These are phyloP conservation scores for Bonia amplexicaulis DNA, from an alignment of 176 grass and related monocot genomes.

Conservation along the genomic window DNA sequence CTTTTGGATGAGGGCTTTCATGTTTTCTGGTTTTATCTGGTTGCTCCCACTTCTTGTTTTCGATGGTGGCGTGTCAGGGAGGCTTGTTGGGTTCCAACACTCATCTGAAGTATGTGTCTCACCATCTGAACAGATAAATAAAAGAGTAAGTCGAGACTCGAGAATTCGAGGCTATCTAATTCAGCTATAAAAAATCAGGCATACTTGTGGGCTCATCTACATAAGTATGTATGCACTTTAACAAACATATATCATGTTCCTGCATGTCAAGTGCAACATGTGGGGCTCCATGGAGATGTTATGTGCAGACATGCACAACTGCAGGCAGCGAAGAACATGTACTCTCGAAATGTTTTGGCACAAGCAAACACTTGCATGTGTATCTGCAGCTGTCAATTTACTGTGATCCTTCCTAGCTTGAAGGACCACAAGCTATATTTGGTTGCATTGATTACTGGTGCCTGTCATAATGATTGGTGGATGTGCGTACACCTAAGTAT, in stretches of 20 bases:
- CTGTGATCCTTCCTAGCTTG: slow-evolving; percentile 9
- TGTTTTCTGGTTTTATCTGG: slow-evolving; percentile 45
- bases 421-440: slow-evolving; percentile 30
- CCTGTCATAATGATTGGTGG: slow-evolving; percentile 22
- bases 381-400: slow-evolving; percentile 20
- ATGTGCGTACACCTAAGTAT: slow-evolving; percentile 39
- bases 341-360: slow-evolving; percentile 26
- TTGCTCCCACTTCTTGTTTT: slow-evolving; percentile 17
- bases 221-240: slow-evolving; percentile 27
- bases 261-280: slow-evolving; percentile 16
- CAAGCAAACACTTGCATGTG: slow-evolving; percentile 37
- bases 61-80: slow-evolving; percentile 37
- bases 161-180: neutral
- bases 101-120: slow-evolving; percentile 50
- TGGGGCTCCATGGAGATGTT: slow-evolving; percentile 32
- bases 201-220: slow-evolving; percentile 8
- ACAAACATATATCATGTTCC: slow-evolving; percentile 26
- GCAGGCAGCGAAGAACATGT: slow-evolving; percentile 1
- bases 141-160: neutral
- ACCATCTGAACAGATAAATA: slow-evolving; percentile 39
- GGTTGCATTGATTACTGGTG: slow-evolving; percentile 43
- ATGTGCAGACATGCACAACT: slow-evolving; percentile 31
- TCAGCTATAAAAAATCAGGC: slow-evolving; percentile 3
- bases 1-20: slow-evolving; percentile 53
- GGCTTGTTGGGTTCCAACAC: slow-evolving; percentile 39